Evolutionary conservation across 371 early-diverging fungal species (phyloP).

Genomic region (Mucor mucedo): DNA sequence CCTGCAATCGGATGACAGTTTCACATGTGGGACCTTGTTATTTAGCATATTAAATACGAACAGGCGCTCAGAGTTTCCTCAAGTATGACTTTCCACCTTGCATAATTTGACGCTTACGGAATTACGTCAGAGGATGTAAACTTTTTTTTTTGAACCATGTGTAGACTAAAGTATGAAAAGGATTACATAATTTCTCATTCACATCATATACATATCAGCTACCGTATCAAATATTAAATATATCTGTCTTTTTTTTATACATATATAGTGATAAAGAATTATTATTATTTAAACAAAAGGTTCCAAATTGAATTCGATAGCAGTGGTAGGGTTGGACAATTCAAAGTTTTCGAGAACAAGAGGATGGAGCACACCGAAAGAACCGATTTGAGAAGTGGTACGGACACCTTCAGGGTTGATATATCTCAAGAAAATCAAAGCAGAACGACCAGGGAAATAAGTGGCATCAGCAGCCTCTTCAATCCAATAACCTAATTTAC

Average conservation of each 20-base stretch:
- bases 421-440: constrained; percentile 78
- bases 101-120: too few species aligned
- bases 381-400: constrained; percentile 70
- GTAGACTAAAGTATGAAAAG: too few species aligned
- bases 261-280: neutral
- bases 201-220: too few species aligned
- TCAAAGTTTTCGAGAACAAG: constrained; percentile 87
- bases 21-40: too few species aligned
- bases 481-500: constrained; percentile 79
- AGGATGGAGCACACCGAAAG: constrained; percentile 95
- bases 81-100: too few species aligned
- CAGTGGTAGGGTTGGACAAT: constrained; percentile 85
- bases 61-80: too few species aligned
- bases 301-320: constrained; percentile 95
- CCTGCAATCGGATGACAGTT: too few species aligned
- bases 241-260: neutral
- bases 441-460: constrained; percentile 93
- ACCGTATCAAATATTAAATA: too few species aligned
- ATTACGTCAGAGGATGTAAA: too few species aligned
- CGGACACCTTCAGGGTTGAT: constrained; percentile 45
- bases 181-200: too few species aligned
- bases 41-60: too few species aligned
- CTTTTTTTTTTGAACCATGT: too few species aligned
- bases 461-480: constrained; percentile 81
- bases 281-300: constrained; percentile 80